Base-by-base conservation (phyloP, 2,329 filamentous ascomycete species). In the Cytospora chrysosperma region DNA sequence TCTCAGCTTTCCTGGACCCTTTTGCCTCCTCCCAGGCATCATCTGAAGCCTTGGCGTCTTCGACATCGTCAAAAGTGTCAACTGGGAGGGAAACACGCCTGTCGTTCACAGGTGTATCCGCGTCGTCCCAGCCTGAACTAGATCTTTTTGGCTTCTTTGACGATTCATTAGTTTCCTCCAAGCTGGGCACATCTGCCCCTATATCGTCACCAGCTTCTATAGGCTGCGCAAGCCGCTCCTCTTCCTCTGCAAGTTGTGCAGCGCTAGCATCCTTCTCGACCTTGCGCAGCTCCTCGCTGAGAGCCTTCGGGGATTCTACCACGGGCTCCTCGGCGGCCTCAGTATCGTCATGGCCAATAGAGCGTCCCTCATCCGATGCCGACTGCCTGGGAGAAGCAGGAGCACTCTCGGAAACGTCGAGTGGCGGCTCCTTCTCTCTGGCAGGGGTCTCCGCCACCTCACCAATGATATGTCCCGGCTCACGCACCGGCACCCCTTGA, bases 261-360 rank as follows among this genome's bases (percentile, higher is more conserved):
- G 68, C 64, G 66, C 74, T 71, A 24, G 74, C 72, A 19, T 74
- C 75, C 70, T 81, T 82, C 32, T 81, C 78, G 19, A 75, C 73
- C 72, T 78, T 81, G 70, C 79, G 81, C 69, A 77, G 77, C 65
- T 82, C 79, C 70, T 80, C 82, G 70, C 75, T 81, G 51, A 78
- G 66, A n/a, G n/a, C n/a, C 62, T 76, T 79, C 10, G 74, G 63
- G 73, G 69, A 58, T 40, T 69, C 69, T 13, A 68, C 65, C 2
- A 53, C 21, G 26, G 67, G 52, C 10, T 67, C 65, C 24, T 71
- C 64, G 28, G 69, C 61, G 12, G 65, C 64, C 40, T 67, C 66
- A 43, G 67, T 63, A 26, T 71, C 65, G 26, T 70, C 70, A 51
- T 69, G 72, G 69, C 63, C 71, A 65, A 65, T 73, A 70, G 12